phyloP scores from a whole-genome alignment of 441 rosid genomes.

The Populus hybrid region DNA sequence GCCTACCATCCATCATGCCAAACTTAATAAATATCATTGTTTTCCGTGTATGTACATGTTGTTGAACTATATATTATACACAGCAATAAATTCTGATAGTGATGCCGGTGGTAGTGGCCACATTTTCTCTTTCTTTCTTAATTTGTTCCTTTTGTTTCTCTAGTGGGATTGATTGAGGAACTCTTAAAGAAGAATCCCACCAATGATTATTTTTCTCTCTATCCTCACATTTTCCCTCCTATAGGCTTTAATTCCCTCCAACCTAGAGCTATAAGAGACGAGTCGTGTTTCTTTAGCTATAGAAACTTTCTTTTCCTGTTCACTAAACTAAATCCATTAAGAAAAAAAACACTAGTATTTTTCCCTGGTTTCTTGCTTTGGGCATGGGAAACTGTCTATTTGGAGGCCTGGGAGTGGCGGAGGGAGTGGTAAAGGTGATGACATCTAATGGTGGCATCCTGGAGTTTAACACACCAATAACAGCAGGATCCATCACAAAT shows the following conservation, averaged over 20 bases:
- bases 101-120: neutral
- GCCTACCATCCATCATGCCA: neutral
- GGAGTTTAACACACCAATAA: slow-evolving; percentile 51
- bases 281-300: neutral
- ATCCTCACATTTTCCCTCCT: neutral
- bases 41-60: slow-evolving; percentile 13
- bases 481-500: slow-evolving; percentile 51
- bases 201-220: slow-evolving; percentile 17
- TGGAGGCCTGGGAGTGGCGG: slow-evolving; percentile 41
- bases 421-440: slow-evolving; percentile 44
- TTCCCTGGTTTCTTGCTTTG: too few species aligned
- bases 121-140: neutral
- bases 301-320: neutral
- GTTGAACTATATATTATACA: neutral
- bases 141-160: slow-evolving; percentile 1
- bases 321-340: neutral
- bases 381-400: slow-evolving; percentile 80
- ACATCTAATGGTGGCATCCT: slow-evolving; percentile 57
- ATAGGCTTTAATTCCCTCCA: neutral
- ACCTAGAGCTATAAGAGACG: neutral
- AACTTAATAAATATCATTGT: neutral
- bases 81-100: neutral
- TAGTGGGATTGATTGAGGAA: slow-evolving; percentile 8
- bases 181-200: slow-evolving; percentile 26
- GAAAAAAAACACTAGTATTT: too few species aligned